Conservation (phyloP, 1,284 basidiomycete genomes). For the Trichosporon sp. region DNA sequence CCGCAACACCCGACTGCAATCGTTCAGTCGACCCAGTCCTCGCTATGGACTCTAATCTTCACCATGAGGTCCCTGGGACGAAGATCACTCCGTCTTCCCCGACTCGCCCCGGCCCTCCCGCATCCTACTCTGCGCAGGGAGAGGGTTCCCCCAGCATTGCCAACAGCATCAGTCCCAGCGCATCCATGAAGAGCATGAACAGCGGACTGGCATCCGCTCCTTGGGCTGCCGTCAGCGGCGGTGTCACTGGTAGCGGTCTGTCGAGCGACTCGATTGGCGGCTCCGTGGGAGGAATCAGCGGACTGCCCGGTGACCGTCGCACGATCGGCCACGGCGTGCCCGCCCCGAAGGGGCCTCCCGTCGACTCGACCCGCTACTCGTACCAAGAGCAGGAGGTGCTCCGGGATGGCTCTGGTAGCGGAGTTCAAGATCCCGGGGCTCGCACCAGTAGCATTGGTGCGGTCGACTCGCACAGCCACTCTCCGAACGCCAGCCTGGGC, state of each 20-base stretch:
- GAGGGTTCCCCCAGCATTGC: neutral
- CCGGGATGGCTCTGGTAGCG: neutral
- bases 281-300: neutral
- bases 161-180: neutral
- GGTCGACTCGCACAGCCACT: neutral
- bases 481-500: neutral
- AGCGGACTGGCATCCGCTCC: neutral
- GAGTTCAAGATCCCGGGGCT: neutral
- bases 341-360: neutral
- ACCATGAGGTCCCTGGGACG: neutral
- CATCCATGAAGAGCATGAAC: neutral
- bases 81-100: neutral
- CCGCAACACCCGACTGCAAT: too few relatives aligned
- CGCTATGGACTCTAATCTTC: neutral
- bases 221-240: neutral
- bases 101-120: neutral
- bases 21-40: too few relatives aligned
- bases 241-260: neutral
- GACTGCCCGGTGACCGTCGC: neutral
- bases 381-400: neutral
- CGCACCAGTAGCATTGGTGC: slow-evolving; percentile 1
- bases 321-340: neutral
- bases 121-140: neutral
- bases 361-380: neutral
- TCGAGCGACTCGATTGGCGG: neutral